phyloP scores from a whole-genome alignment of 306 rosid genomes.

The Oemleria cerasiformis region DNA sequence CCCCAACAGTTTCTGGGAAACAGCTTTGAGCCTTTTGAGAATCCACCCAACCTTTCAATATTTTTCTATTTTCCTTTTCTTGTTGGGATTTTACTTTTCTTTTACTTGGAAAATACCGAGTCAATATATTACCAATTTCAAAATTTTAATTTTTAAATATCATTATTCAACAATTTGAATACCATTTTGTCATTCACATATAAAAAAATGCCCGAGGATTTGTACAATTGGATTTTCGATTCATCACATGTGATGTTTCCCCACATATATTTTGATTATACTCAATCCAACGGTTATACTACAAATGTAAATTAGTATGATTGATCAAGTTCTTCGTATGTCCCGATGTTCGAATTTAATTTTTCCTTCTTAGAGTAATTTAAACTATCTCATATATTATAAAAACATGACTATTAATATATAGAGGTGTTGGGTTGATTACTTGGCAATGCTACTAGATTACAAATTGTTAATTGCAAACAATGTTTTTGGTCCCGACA shows the following conservation, averaged over 20 bases:
- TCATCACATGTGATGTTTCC: background rate
- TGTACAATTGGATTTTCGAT: background rate
- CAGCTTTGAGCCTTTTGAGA: background rate
- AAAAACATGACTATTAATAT: too few species aligned
- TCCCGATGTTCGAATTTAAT: too few species aligned
- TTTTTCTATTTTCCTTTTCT: background rate
- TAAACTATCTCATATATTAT: too few species aligned
- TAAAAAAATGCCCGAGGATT: background rate
- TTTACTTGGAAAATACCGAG: background rate
- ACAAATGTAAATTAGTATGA: too few species aligned
- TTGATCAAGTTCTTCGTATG: too few species aligned
- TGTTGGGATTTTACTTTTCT: background rate
- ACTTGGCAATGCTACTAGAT: too few species aligned
- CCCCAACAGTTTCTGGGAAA: background rate
- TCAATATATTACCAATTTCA: background rate
- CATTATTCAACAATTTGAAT: background rate
- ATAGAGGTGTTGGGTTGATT: too few species aligned
- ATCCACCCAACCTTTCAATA: background rate
- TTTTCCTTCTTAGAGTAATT: too few species aligned
- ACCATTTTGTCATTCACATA: background rate
- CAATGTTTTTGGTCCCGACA: background rate
- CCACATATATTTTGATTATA: too few species aligned
- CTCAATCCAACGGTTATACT: too few species aligned
- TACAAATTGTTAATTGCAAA: too few species aligned
- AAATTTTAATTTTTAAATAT: background rate